Base-by-base conservation (phyloP, 2,329 filamentous ascomycete species). In the Phyllosticta ampelicida region DNA sequence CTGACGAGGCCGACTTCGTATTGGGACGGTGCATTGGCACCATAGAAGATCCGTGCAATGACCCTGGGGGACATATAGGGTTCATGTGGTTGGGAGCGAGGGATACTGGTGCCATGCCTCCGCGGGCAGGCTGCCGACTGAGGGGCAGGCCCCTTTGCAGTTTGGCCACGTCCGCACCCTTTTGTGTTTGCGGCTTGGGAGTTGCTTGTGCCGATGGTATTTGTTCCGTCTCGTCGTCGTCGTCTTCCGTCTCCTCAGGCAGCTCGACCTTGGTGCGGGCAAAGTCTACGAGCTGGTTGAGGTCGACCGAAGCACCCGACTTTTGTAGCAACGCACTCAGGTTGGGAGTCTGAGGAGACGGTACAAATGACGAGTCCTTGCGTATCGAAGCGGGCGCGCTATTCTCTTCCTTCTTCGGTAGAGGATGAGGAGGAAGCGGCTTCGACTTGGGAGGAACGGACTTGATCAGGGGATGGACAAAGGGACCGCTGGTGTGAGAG, bases 301-400 rank as follows among this genome's bases (percentile, higher is more conserved):
- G 62, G 61, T 72, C 68, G 56, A 74, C 75, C 51, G 71, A 69
- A 54, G 75, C 69, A 11, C 73, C 73, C 55, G 70, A 69, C 62
- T 75, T 76, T 51, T 68, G 61, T 30, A 73, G 64, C 50, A 71
- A 63, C 48, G 68, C 68, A 54, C 70, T 75, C 53, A 79, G 62
- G 52, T 74, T 71, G 0, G 77, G 76, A 2, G 71, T 72, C 44
- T 71, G 67, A 2, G 70, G 61, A n/a, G 75, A 73, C 18, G 67
- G 66, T 23, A 70, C 67, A 60, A 75, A 73, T 55, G 61, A 63
- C 48, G 64, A 54, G 50, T 62, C 57, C 53, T 48, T 51, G 51
- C 48, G 29, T n/a, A 26, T 53, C 23, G 54, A 19, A 6, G 11
- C 9, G 13, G 48, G 20, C 20, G 44, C 20, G 16, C 5, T 26